phyloP scores from a whole-genome alignment of 139 green algal species.

The Tetradesmus lagerheimii region DNA sequence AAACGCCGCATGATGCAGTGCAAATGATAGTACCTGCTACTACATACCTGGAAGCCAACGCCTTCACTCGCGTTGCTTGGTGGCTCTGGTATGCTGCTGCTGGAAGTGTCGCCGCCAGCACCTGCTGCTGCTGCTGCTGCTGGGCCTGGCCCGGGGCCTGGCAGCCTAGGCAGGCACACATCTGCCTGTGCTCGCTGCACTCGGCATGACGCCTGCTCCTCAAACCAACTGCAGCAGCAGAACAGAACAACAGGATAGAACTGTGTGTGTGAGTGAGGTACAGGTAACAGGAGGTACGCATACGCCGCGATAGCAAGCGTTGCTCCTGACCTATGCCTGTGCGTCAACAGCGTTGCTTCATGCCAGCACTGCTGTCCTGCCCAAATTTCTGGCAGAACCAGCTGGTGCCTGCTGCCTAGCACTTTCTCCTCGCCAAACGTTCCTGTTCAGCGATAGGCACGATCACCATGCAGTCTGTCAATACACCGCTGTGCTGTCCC shows the following conservation, averaged over 20 bases:
- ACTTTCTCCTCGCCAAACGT: no score
- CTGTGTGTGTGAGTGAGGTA: no score
- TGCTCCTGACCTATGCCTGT: background rate
- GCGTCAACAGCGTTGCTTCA: background rate
- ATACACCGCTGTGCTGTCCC: no score
- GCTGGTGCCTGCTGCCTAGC: no score
- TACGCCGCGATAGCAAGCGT: background rate
- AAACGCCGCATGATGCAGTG: no score
- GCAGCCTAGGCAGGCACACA: constrained; percentile 37
- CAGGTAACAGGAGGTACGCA: background rate
- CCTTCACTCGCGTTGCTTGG: background rate
- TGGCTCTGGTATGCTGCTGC: background rate
- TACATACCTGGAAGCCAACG: background rate
- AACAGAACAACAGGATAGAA: background rate
- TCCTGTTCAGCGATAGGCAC: no score
- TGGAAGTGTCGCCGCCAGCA: background rate
- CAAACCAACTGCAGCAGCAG: constrained; percentile 42
- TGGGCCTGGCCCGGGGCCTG: background rate
- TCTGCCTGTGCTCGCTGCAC: constrained; percentile 11
- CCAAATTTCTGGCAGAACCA: no score
- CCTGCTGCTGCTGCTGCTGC: constrained; percentile 23
- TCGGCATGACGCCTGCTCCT: background rate
- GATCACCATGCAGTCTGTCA: no score
- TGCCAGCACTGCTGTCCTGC: background rate
- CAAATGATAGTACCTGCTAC: background rate